These are phyloP conservation scores for Verticillium dahliae DNA, from an alignment of 2,329 filamentous ascomycete genomes.

Conservation along the genomic window DNA sequence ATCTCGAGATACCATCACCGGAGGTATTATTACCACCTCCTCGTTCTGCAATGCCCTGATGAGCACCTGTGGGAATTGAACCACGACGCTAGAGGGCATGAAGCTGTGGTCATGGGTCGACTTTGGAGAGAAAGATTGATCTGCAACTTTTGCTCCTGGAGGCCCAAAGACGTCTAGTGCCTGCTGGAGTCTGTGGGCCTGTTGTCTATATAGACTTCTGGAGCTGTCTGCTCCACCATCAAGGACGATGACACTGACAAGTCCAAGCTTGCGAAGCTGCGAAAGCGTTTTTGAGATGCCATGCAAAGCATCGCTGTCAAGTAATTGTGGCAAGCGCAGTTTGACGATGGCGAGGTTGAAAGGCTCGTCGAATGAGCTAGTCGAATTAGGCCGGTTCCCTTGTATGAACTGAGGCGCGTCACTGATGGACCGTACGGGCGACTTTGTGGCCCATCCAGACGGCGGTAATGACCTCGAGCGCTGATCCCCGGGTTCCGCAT, in stretches of 20 bases:
- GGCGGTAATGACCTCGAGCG: background rate
- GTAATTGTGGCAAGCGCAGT: conserved; percentile 64
- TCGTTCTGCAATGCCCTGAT: conserved; percentile 22
- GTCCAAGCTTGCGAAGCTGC: conserved; percentile 75
- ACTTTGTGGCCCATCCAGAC: conserved; percentile 1
- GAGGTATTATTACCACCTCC: conserved; percentile 31
- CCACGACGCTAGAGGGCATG: conserved; percentile 8
- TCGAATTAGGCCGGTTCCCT: conserved; percentile 12
- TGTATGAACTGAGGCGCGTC: conserved; percentile 29
- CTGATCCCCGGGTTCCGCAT: conserved; percentile 7
- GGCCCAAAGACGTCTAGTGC: conserved; percentile 66
- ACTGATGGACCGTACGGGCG: conserved; percentile 20
- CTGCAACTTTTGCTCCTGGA: conserved; percentile 60
- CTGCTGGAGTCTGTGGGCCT: conserved; percentile 67
- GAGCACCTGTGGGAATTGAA: conserved; percentile 16
- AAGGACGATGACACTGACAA: conserved; percentile 76
- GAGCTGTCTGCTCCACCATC: conserved; percentile 53
- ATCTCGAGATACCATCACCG: conserved; percentile 34
- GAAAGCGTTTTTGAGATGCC: conserved; percentile 79
- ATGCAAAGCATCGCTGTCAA: conserved; percentile 61
- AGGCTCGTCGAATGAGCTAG: conserved; percentile 21
- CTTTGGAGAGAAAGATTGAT: conserved; percentile 4
- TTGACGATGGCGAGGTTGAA: conserved; percentile 77
- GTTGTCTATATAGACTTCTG: conserved; percentile 42
- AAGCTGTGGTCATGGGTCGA: conserved; percentile 3